Conservation (phyloP, 495 filamentous ascomycete species). For the Penicillium paradoxum region DNA sequence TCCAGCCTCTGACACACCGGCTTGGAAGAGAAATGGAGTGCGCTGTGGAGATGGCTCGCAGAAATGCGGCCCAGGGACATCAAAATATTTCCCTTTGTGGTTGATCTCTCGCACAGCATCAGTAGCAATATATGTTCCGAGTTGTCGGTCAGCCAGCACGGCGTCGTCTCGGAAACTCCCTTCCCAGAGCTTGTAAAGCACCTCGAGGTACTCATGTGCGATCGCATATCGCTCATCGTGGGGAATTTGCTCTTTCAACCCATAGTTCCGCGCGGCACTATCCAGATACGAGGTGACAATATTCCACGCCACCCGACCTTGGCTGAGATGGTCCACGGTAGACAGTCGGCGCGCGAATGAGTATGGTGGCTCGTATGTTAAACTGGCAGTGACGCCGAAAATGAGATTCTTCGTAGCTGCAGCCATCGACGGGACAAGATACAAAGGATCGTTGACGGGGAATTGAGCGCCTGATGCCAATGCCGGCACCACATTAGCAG, state of each 20-base stretch:
- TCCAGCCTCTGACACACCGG: constrained; percentile 50
- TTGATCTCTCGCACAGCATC: constrained; percentile 49
- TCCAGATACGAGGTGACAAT: constrained; percentile 58
- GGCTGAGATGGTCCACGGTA: constrained; percentile 55
- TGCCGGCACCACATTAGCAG: constrained; percentile 24
- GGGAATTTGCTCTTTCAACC: constrained; percentile 41
- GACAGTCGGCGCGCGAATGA: constrained; percentile 53
- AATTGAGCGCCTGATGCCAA: constrained; percentile 29
- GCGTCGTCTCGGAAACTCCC: constrained; percentile 58
- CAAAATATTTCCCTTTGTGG: constrained; percentile 54
- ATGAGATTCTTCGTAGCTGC: constrained; percentile 50
- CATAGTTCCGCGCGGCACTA: constrained; percentile 52
- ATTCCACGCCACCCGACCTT: constrained; percentile 55
- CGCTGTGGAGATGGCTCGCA: constrained; percentile 54
- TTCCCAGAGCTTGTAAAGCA: constrained; percentile 58
- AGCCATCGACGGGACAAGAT: constrained; percentile 50
- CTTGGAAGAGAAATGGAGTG: constrained; percentile 53
- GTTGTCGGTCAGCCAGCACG: constrained; percentile 43
- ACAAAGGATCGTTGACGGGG: constrained; percentile 42
- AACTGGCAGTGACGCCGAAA: constrained; percentile 48
- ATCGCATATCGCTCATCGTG: constrained; percentile 57
- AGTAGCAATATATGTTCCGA: constrained; percentile 46
- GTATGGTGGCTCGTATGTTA: constrained; percentile 57
- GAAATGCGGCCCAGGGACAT: constrained; percentile 52
- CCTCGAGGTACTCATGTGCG: constrained; percentile 55